phyloP scores from a whole-genome alignment of 2,329 filamentous ascomycete species.

The Apiospora arundinis region DNA sequence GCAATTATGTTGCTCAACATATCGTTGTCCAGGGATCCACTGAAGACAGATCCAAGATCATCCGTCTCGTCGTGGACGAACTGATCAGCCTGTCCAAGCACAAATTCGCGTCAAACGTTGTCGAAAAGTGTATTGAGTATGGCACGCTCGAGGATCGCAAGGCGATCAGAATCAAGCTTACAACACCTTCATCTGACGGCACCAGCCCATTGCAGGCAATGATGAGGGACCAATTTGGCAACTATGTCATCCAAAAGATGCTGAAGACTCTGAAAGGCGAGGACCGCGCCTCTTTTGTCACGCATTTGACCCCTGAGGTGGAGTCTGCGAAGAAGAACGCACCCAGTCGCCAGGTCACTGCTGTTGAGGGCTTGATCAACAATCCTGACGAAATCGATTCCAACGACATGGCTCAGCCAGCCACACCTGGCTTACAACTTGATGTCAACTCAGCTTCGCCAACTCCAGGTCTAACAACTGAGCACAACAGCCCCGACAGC shows the following conservation, averaged over 20 bases:
- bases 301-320: slow-evolving; percentile 21
- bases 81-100: slow-evolving; percentile 84
- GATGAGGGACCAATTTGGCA: slow-evolving; percentile 91
- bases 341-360: slow-evolving; percentile 20
- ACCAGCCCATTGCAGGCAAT: slow-evolving; percentile 74
- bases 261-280: slow-evolving; percentile 66
- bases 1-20: slow-evolving; percentile 96
- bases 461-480: slow-evolving; percentile 71
- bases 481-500: slow-evolving; percentile 73
- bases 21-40: slow-evolving; percentile 80
- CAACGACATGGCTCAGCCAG: slow-evolving; percentile 36
- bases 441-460: slow-evolving; percentile 61
- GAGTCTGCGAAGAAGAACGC: slow-evolving; percentile 22
- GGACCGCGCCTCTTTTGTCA: slow-evolving; percentile 61
- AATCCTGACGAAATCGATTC: slow-evolving; percentile 12
- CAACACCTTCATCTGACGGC: slow-evolving; percentile 65
- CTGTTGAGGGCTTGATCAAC: slow-evolving; percentile 21
- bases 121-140: slow-evolving; percentile 86
- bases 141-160: slow-evolving; percentile 73
- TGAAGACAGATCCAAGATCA: slow-evolving; percentile 75
- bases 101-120: slow-evolving; percentile 96
- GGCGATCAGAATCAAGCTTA: slow-evolving; percentile 70
- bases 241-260: slow-evolving; percentile 95
- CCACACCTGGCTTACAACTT: slow-evolving; percentile 49
- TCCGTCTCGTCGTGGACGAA: slow-evolving; percentile 73